Evolutionary conservation across 768 basidiomycete genomes (phyloP).

Genomic region (Psilocybe cyanescens): DNA sequence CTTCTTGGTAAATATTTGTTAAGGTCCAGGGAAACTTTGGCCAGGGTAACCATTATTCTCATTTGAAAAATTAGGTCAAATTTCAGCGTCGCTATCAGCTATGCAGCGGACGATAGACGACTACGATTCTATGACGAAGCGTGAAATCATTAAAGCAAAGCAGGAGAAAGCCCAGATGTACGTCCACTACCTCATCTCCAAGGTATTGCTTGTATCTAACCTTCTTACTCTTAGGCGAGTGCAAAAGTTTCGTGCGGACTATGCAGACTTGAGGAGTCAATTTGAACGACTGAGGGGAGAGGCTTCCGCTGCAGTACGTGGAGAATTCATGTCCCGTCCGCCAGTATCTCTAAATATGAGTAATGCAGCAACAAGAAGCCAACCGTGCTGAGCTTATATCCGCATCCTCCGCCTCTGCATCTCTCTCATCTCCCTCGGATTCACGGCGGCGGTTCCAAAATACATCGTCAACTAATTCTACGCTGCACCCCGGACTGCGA

Average conservation of each 20-base stretch:
- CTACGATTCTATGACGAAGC: conserved; percentile 94
- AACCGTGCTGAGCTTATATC: conserved; percentile 71
- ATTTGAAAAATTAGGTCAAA: conserved; percentile 72
- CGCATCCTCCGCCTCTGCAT: conserved; percentile 42
- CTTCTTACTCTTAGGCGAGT: conserved; percentile 66
- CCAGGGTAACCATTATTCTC: not conserved
- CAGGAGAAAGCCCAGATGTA: conserved; percentile 95
- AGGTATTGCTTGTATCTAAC: not conserved
- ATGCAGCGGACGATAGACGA: conserved; percentile 96
- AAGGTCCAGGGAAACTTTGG: not conserved
- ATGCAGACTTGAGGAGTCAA: conserved; percentile 77
- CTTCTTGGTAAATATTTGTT: conserved; percentile 69
- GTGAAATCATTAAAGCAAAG: conserved; percentile 95
- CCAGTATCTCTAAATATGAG: not conserved
- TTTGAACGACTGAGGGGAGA: conserved; percentile 81
- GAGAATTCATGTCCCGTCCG: not conserved
- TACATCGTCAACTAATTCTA: conserved; percentile 45
- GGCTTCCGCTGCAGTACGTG: conserved; percentile 49
- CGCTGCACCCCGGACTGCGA: conserved; percentile 57
- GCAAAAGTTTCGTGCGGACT: conserved; percentile 89
- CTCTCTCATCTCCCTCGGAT: conserved; percentile 48
- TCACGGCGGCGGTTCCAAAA: conserved; percentile 69
- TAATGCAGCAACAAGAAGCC: conserved; percentile 53
- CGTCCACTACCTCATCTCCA: conserved; percentile 24
- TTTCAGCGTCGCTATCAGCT: conserved; percentile 95